Evolutionary conservation across 2,329 filamentous ascomycete genomes (phyloP).

Genomic region (Elsinoe perseae): DNA sequence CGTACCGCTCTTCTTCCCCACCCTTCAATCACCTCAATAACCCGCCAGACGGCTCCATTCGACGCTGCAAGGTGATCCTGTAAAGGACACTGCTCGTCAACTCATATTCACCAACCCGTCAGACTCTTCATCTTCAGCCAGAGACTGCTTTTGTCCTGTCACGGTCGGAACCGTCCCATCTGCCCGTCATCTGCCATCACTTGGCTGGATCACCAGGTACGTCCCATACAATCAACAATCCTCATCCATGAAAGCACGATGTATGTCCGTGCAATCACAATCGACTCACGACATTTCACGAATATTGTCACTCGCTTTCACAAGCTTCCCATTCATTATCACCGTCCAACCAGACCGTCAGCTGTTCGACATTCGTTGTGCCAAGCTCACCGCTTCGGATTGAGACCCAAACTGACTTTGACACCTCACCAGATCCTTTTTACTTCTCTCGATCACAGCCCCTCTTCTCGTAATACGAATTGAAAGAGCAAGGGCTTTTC

Average conservation of each 20-base stretch:
- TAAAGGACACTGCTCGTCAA: slow-evolving; percentile 12
- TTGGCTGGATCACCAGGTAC: slow-evolving; percentile 15
- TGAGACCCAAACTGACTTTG: slow-evolving; percentile 17
- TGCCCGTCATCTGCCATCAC: slow-evolving; percentile 7
- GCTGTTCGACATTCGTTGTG: slow-evolving; percentile 11
- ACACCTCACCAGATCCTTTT: slow-evolving; percentile 14
- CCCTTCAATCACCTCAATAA: background rate
- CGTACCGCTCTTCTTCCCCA: slow-evolving; percentile 1
- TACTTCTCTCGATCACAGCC: slow-evolving; percentile 17
- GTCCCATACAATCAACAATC: background rate
- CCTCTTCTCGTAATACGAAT: slow-evolving; percentile 23
- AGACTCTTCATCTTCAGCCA: background rate
- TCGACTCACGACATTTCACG: background rate
- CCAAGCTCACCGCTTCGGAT: slow-evolving; percentile 16
- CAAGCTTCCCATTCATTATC: background rate
- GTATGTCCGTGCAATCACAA: background rate
- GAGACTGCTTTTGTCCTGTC: background rate
- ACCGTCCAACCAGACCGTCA: background rate
- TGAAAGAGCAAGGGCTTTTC: slow-evolving; percentile 18
- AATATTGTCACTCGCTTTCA: background rate
- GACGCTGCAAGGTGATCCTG: slow-evolving; percentile 12
- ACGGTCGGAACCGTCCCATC: slow-evolving; percentile 9
- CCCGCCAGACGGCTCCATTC: background rate
- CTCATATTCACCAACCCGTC: background rate
- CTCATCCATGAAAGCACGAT: background rate